Evolutionary conservation across 495 filamentous ascomycete genomes (phyloP).

Genomic region (Daldinia grandis): DNA sequence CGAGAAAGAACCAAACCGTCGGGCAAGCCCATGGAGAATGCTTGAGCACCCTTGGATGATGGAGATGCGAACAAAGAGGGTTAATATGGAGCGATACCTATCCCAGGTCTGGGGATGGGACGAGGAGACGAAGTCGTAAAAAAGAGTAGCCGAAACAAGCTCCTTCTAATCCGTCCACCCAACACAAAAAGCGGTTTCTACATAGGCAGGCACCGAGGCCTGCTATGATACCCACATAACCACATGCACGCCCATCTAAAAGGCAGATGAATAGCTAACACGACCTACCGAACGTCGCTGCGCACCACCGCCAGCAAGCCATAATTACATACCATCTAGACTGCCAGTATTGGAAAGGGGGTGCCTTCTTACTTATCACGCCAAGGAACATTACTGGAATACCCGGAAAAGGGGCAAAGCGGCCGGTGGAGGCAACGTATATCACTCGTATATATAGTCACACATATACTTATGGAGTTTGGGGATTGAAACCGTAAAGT

Average conservation of each 20-base stretch:
- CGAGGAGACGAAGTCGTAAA: slow-evolving; percentile 45
- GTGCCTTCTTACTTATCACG: background rate
- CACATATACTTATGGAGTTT: slow-evolving; percentile 26
- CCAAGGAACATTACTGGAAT: slow-evolving; percentile 27
- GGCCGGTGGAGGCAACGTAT: background rate
- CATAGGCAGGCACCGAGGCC: background rate
- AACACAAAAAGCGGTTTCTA: background rate
- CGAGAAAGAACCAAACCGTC: slow-evolving; percentile 87
- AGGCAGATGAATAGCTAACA: background rate
- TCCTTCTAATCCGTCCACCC: background rate
- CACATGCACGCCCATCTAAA: background rate
- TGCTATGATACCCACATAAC: slow-evolving; percentile 15
- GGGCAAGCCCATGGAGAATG: slow-evolving; percentile 97
- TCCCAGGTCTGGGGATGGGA: slow-evolving; percentile 96
- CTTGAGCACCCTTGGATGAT: slow-evolving; percentile 98
- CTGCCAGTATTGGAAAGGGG: slow-evolving; percentile 8
- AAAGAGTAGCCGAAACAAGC: slow-evolving; percentile 14
- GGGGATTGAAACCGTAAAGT: slow-evolving; percentile 7
- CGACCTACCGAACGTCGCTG: slow-evolving; percentile 8
- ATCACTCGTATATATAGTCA: slow-evolving; percentile 21
- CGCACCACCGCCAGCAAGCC: slow-evolving; percentile 6
- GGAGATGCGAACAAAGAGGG: slow-evolving; percentile 93
- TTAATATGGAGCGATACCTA: slow-evolving; percentile 95
- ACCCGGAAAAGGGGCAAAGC: slow-evolving; percentile 23
- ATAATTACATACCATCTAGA: slow-evolving; percentile 19